Evolutionary conservation across 129 eudicot genomes (phyloP), one percentile per base, ranked within the genome.

Genomic region (Tagetes erecta): DNA sequence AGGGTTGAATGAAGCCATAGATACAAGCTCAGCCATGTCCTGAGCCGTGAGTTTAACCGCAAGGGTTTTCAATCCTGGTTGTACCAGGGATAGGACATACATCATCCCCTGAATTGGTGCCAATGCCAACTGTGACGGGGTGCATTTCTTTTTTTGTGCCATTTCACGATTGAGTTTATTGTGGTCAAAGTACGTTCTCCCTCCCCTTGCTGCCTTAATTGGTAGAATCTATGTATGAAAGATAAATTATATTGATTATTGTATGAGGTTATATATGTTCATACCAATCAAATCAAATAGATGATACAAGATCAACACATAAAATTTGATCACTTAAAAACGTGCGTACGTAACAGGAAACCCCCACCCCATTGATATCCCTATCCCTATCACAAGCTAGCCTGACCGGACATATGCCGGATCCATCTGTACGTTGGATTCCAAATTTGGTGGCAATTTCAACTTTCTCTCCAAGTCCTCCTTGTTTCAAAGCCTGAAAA

Each of bases 101-200:
- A 44, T 79, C 84, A 44, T 81, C 88, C 45, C 87, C 81, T 64
- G 86, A 73, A 86, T 80, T 87, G 87, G 83, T 45, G 87, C 87
- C 38, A 83, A 68, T 69, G 90, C 90, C 56, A 80, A 80, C 62
- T 86, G 91, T 35, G 91, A 72, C 35, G 80, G 82, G 50, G 86
- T 77, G 71, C 87, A 86, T 20, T 64, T 70, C 64, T 83, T 74
- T 80, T 69, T 81, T 68, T 73, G 72, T 30, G 88, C 91, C 70
- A 86, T 75, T 67, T 68, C 50, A 45, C 27, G 27, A 20, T 20
- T 20, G 27, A 31, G 55, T 55, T 74, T 83, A 71, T 86, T 86
- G 75, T 86, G 82, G 57, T 83, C 87, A 31, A 64, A 73, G 73
- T 83, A 20, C 27, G 27, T 20, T 20, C 27, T 20, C 27, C 80